Base-by-base conservation (phyloP, 2,329 filamentous ascomycete genomes). In the Pseudofabraea citricarpa region DNA sequence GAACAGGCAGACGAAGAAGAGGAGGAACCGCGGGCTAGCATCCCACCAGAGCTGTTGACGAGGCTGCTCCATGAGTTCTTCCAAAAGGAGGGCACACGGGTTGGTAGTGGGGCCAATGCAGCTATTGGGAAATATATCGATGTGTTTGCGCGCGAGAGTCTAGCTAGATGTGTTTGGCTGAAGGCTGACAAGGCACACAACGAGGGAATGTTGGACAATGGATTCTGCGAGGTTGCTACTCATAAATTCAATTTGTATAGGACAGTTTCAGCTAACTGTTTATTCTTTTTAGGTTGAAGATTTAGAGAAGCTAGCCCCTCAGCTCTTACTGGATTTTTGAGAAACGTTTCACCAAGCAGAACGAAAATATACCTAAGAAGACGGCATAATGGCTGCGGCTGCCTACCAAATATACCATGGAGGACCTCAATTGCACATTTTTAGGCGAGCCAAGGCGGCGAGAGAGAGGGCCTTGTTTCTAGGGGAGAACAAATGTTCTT, bases 71-170 rank as follows among this genome's bases (percentile, higher is more conserved):
- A 94, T 60, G 81, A 90, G 55, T 81, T 86, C 60, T 95, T 96
- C 59, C 73, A 71, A 36, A 68, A 84, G 54, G 74, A 76, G 47
- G 75, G 77, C 44, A 90, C 85, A 19, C 75, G 84, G 53, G 81
- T 95, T 51, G 82, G 83, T 6, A 83, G 79, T 55, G 86, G 90
- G 57, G 89, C 89, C 4, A 87, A 90, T 61, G 74, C 70, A 6
- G 78, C 90, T 1, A 77, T 90, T 46, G 85, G 81, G 12, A 89
- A 85, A 66, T 97, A 97, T 62, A 76, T 96, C 64, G 89, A 96
- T 64, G 79, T 91, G 0, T 97, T 96, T 66, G 85, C 95, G 41
- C 76, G 86, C 49, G 91, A 97, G 68, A 88, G 89, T 1, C 81
- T 97, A 60, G 88, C 89, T 13, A 69, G 91, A 58, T 83, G 87